Conservation (phyloP, 2,329 filamentous ascomycete genomes). For the Fusarium sp. region DNA sequence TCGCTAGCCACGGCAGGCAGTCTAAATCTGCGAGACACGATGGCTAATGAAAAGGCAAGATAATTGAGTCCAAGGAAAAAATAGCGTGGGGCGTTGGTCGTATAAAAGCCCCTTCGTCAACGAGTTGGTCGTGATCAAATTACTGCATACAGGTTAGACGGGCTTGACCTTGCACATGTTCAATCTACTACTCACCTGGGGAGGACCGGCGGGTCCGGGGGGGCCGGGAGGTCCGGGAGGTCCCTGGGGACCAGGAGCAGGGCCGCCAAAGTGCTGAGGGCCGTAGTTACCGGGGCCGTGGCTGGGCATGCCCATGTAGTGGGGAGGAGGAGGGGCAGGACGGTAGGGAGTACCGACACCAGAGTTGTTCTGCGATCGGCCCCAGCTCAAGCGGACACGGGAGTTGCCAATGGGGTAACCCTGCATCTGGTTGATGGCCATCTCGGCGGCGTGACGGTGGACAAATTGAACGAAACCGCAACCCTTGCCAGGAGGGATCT, state of each 20-base stretch:
- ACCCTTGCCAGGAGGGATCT: constrained; percentile 98
- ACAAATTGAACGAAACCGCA: constrained; percentile 99
- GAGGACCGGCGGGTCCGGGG: constrained; percentile 51
- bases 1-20: constrained; percentile 38
- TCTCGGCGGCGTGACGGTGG: constrained; percentile 97
- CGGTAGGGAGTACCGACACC: constrained; percentile 97
- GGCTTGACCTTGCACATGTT: constrained; percentile 11
- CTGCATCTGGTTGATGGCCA: constrained; percentile 99
- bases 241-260: constrained; percentile 56
- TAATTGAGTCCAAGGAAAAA: constrained; percentile 43
- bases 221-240: constrained; percentile 53
- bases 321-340: constrained; percentile 78
- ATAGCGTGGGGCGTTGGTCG: constrained; percentile 35
- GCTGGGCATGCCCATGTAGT: constrained; percentile 63
- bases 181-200: constrained; percentile 49
- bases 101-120: constrained; percentile 41
- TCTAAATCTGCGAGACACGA: constrained; percentile 33
- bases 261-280: constrained; percentile 59
- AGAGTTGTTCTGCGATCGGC: constrained; percentile 98
- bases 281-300: constrained; percentile 58
- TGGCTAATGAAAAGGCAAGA: constrained; percentile 39
- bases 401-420: constrained; percentile 99
- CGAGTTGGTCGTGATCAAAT: constrained; percentile 44
- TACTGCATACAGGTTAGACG: constrained; percentile 35
- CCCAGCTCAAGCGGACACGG: constrained; percentile 96